phyloP scores from a whole-genome alignment of 208 protist genomes.

The Angomonas desouzai region DNA sequence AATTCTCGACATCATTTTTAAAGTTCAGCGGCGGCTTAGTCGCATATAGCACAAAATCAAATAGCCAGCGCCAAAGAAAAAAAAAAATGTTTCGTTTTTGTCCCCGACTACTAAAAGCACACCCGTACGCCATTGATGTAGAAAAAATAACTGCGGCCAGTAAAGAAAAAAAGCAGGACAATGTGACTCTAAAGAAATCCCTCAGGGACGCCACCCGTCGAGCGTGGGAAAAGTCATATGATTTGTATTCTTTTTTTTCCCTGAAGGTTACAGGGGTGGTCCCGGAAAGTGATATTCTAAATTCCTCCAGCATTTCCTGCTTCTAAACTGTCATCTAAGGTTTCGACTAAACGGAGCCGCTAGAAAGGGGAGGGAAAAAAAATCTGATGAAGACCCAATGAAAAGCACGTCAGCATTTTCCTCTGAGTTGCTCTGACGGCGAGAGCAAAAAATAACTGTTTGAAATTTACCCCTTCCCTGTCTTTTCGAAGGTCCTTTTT shows the following conservation, averaged over 20 bases:
- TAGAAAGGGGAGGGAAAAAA: too few relatives aligned
- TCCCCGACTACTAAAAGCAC: neutral
- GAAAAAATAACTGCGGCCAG: neutral
- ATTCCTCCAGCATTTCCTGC: too few relatives aligned
- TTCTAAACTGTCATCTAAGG: too few relatives aligned
- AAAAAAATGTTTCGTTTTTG: conserved; percentile 3
- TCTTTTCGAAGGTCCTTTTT: too few relatives aligned
- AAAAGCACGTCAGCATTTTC: too few relatives aligned
- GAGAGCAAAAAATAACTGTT: too few relatives aligned
- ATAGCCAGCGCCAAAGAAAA: neutral
- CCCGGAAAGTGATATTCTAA: conserved; percentile 6
- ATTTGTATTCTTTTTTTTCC: conserved; percentile 7
- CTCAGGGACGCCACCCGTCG: neutral
- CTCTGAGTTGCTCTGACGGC: too few relatives aligned
- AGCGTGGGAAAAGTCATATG: conserved; percentile 6
- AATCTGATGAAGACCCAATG: too few relatives aligned
- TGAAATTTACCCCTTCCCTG: too few relatives aligned
- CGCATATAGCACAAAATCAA: neutral
- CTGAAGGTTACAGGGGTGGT: conserved; percentile 9
- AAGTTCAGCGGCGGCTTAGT: too few relatives aligned
- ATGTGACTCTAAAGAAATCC: neutral
- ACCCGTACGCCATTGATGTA: conserved; percentile 6
- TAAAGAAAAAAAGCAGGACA: neutral
- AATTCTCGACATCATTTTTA: conserved; percentile 2
- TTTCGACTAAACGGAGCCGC: too few relatives aligned